Base-by-base conservation (phyloP, 768 basidiomycete genomes). In the Rhizopogon vinicolor region DNA sequence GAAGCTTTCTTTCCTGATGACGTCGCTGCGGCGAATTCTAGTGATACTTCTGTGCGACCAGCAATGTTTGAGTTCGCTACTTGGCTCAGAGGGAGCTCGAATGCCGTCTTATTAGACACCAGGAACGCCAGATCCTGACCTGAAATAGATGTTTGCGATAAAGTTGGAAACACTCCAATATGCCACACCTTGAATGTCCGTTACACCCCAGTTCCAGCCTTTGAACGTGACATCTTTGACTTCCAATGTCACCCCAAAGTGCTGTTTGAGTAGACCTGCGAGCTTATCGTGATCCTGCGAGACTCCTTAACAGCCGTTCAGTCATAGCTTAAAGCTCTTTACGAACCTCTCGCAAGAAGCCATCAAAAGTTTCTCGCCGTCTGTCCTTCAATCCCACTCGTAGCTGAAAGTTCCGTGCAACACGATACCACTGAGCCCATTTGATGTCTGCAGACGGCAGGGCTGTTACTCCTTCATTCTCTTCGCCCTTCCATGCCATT, bases 151-250 rank as follows among this genome's bases (percentile, higher is more conserved):
- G 43, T 62, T 25, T 58, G 55, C 29, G 44, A 41, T 18, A 22
- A 22, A 28, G 28, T 10, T 7, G 22, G 44, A 3, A 33, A 49
- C 35, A 49, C 5, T 37, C 29, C 44, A 55, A 44, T 45, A n/a
- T 13, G 39, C 50, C 77, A 53, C 58, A 92, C 96, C 92, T 80
- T 92, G 89, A 59, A 98, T 91, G 65, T 96, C 93, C 2, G 92
- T 91, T 31, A 87, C 82, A 5, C 97, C 97, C 97, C 97, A 98
- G 69, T 99, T 98, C 93, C 93, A 98, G 0, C 97, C 97, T 67
- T 91, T 94, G 68, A 95, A 83, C 12, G 91, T 86, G 16, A 86
- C 78, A 60, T 99, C 97, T 68, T 85, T 86, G 5, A 80, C 81
- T 68, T 98, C 97, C 22, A 98, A 76, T 3, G 89, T 83, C 55